Base-by-base conservation (phyloP, 352 stramenopile genomes). In the Globisporangium perplexum region DNA sequence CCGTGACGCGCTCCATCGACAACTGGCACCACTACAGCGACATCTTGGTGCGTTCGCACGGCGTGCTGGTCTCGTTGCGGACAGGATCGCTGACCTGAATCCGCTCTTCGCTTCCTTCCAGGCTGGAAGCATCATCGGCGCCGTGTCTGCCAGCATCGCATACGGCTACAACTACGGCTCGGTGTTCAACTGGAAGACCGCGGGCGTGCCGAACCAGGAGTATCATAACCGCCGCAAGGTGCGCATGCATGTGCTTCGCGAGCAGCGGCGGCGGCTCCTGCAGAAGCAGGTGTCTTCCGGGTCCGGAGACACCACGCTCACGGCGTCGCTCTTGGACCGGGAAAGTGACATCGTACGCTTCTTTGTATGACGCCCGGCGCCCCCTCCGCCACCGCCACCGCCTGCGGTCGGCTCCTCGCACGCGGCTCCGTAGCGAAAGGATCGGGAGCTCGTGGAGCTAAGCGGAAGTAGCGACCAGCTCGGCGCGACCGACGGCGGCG, bases 1-100 rank as follows among this genome's bases (percentile, higher is more conserved):
- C 74, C 2, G 62, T 91, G 28, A 86, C 83, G 17, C 83, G 83
- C 46, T 86, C 78, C 28, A 74, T 89, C 47, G 83, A 91, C 66
- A 93, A 93, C 56, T 91, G 83, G 83, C 83, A 93, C 53, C 76
- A 93, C 63, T 93, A 91, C 65, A 78, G 59, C 30, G 83, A 91
- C 55, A 90, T 92, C 44, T 38, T 90, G 51, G 82, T 85, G 56
- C 33, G 59, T 62, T 14, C 35, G 53, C 5, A n/a, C n/a, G n/a
- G n/a, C n/a, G n/a, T n/a, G n/a, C n/a, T n/a, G n/a, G n/a, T n/a
- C 6, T 55, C 14, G 18, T 20, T 46, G 4, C 10, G 6, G 41
- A 28, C n/a, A 26, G 7, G 22, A 23, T 6, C 24, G 17, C 41
- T 26, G 8, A 45, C 39, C 4, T 5, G 39, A 8, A 6, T 18